Evolutionary conservation across 2,329 filamentous ascomycete species (phyloP), one percentile per base, ranked within the genome.

Genomic region (Elsinoe arachidis): DNA sequence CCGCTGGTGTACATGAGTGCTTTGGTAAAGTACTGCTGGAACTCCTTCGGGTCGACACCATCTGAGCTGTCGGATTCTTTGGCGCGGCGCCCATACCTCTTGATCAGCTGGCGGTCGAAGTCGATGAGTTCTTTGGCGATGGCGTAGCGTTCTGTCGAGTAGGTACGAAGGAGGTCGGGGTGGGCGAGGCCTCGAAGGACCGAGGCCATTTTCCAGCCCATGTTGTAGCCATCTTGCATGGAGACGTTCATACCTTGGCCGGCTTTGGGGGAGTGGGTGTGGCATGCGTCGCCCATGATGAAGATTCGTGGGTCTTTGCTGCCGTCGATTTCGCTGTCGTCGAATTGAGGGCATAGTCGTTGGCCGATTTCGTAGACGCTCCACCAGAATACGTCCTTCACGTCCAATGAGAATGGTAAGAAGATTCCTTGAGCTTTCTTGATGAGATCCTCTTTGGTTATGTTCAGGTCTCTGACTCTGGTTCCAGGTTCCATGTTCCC

Each of bases 311-410:
- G 54, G 26, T 47, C 39, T 15, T 37, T 30, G 83, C 68, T 88
- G 85, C 9, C 86, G 17, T 46, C 84, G 60, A 89, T 87, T 46
- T 86, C 84, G 63, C 85, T 0, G 85, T 87, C 58, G 53, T 61
- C 62, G 61, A 65, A 46, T 61, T 61, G 35, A 53, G 41, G 58
- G 58, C 35, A 58, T 41, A 51, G 58, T 7, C 73, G 69, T 62
- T 76, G 74, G 1, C 74, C 73, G 2, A 76, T 70, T 2, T 68
- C 66, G 59, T 76, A 76, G 37, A 74, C 68, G 4, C 71, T 75
- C 67, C 72, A 74, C 74, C 73, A 76, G 49, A 74, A 72, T 1
- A 76, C 71, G 14, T 66, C 62, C 10, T 68, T 68, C 60, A 74
- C 63, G 33, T 56, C 58, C 11, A 65, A 39, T 2, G 75, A 82